These are phyloP conservation scores for Cordyceps pruinosa DNA, from an alignment of 2,329 filamentous ascomycete genomes.

Conservation along the genomic window DNA sequence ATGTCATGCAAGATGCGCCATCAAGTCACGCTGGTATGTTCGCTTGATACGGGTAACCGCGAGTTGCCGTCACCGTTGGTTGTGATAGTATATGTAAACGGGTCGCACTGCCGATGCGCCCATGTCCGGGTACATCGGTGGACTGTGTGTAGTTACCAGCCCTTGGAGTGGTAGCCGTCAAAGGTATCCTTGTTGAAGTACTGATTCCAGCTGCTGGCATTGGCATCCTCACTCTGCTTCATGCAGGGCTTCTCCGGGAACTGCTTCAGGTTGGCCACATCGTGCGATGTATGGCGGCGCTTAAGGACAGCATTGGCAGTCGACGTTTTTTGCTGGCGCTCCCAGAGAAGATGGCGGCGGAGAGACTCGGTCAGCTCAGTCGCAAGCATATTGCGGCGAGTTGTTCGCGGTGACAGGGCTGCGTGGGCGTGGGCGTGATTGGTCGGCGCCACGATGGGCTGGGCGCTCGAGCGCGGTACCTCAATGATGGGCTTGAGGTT, in stretches of 20 bases:
- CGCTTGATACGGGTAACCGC: background rate
- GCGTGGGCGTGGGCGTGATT: conserved; percentile 59
- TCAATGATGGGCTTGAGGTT: conserved; percentile 51
- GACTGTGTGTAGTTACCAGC: conserved; percentile 28
- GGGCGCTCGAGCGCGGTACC: conserved; percentile 58
- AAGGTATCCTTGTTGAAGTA: conserved; percentile 76
- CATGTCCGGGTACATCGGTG: background rate
- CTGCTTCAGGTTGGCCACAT: conserved; percentile 81
- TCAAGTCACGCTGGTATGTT: background rate
- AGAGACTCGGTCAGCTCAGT: conserved; percentile 92
- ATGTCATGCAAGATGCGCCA: background rate
- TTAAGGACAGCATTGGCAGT: conserved; percentile 85
- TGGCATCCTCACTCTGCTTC: conserved; percentile 53
- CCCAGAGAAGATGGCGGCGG: conserved; percentile 85
- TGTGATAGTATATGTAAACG: background rate
- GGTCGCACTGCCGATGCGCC: background rate
- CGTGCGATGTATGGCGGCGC: conserved; percentile 82
- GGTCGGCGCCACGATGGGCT: conserved; percentile 72
- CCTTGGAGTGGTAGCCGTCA: conserved; percentile 38
- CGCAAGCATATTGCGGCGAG: conserved; percentile 88
- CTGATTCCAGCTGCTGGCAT: conserved; percentile 73
- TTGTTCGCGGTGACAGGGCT: conserved; percentile 84
- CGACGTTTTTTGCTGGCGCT: conserved; percentile 88
- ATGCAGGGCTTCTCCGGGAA: conserved; percentile 62
- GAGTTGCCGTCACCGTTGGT: background rate